Evolutionary conservation across 495 filamentous ascomycete species (phyloP).

Genomic region (Ramalina intermedia): DNA sequence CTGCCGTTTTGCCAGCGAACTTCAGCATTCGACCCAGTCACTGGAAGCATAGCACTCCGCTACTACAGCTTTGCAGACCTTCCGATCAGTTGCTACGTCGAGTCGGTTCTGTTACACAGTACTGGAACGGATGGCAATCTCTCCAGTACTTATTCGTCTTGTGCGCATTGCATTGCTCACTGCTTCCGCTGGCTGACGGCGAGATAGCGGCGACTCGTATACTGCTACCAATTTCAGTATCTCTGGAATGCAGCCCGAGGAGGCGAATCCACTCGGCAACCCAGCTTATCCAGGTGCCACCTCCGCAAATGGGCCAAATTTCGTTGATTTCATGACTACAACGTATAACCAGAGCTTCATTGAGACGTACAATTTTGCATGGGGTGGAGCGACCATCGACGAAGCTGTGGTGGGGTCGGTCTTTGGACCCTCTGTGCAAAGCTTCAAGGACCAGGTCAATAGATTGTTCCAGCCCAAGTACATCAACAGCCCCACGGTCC

Average conservation of each 20-base stretch:
- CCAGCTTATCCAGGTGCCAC: slow-evolving; percentile 37
- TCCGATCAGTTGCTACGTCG: background rate
- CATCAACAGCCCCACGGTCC: slow-evolving; percentile 10
- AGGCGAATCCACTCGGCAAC: slow-evolving; percentile 60
- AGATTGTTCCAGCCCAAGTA: slow-evolving; percentile 28
- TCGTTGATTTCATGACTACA: slow-evolving; percentile 41
- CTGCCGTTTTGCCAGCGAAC: background rate
- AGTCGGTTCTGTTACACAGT: background rate
- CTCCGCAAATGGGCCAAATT: slow-evolving; percentile 36
- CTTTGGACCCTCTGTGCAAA: slow-evolving; percentile 23
- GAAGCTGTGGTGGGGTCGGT: slow-evolving; percentile 26
- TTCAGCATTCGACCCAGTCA: background rate
- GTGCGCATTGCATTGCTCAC: background rate
- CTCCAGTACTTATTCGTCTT: slow-evolving; percentile 14
- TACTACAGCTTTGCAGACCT: background rate
- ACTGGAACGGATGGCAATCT: slow-evolving; percentile 12
- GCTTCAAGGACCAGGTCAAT: slow-evolving; percentile 25
- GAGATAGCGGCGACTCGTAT: slow-evolving; percentile 40
- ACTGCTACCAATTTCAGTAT: slow-evolving; percentile 52
- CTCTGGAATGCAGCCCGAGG: slow-evolving; percentile 41
- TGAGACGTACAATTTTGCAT: slow-evolving; percentile 40
- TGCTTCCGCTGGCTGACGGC: slow-evolving; percentile 23
- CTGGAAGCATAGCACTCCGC: slow-evolving; percentile 10
- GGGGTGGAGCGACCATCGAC: slow-evolving; percentile 43
- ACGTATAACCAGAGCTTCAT: slow-evolving; percentile 37